Conservation (phyloP, 495 filamentous ascomycete genomes). For the Pyrenopolyporus hunteri region DNA sequence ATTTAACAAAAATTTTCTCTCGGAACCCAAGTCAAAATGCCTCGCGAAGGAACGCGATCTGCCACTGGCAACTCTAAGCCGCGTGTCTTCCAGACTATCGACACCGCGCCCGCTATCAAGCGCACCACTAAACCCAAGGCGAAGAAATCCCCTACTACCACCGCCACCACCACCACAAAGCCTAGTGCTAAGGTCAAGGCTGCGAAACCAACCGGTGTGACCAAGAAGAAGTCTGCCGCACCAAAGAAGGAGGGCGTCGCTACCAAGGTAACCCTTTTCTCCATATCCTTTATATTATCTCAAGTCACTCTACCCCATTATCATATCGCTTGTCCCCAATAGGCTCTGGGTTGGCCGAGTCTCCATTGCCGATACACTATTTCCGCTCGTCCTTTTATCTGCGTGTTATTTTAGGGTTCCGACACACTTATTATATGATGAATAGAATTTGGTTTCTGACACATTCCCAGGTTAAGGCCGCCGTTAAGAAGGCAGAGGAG, state of each 20-base stretch:
- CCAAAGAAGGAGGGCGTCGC: constrained; percentile 57
- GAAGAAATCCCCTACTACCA: constrained; percentile 40
- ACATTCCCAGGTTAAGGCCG: constrained; percentile 51
- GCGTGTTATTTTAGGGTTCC: neutral
- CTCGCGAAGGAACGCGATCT: constrained; percentile 63
- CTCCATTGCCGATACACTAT: neutral
- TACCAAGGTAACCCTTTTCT: constrained; percentile 54
- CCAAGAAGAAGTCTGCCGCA: constrained; percentile 57
- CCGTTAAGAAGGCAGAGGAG: constrained; percentile 51
- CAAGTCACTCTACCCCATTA: neutral
- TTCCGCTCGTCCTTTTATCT: neutral
- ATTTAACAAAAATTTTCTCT: constrained; percentile 30
- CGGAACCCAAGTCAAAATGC: constrained; percentile 46
- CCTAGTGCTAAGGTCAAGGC: constrained; percentile 49
- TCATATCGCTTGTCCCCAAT: neutral
- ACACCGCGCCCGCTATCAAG: constrained; percentile 57
- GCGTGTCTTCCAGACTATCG: constrained; percentile 57
- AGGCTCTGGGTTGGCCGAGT: neutral
- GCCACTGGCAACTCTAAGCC: constrained; percentile 61
- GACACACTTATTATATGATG: too few species aligned
- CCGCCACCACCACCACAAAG: constrained; percentile 44
- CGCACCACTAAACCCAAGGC: constrained; percentile 48
- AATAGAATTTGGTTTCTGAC: constrained; percentile 41
- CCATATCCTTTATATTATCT: neutral
- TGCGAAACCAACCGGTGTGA: constrained; percentile 58